phyloP scores from a whole-genome alignment of 1,139 yeast species.

The Candida mesenterica region DNA sequence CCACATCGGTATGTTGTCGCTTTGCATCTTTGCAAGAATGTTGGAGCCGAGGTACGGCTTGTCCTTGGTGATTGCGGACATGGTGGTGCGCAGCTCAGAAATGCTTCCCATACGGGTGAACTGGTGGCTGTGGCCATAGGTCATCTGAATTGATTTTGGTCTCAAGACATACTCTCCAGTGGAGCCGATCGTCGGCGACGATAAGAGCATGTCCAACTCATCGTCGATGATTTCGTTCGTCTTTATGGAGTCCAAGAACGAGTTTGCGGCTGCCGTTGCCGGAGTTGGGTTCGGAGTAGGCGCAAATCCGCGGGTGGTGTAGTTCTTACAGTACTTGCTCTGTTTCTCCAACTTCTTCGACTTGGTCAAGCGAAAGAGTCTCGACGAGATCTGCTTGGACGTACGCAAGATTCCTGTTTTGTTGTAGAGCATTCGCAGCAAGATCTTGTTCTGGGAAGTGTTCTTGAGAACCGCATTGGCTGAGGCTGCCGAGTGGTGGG shows the following conservation, averaged over 20 bases:
- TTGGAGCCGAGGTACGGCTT: constrained; percentile 4
- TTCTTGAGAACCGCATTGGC: constrained; percentile 24
- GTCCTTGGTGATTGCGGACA: constrained; percentile 5
- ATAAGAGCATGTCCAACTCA: constrained; percentile 16
- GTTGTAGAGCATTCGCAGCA: constrained; percentile 41
- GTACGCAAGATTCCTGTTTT: constrained; percentile 38
- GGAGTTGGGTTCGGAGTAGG: constrained; percentile 12
- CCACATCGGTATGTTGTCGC: constrained; percentile 14
- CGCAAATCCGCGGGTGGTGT: constrained; percentile 7
- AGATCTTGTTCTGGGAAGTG: constrained; percentile 40
- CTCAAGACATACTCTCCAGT: constrained; percentile 5
- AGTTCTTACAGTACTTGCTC: constrained; percentile 12
- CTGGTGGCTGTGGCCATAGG: constrained; percentile 3
- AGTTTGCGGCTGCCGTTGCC: constrained; percentile 3
- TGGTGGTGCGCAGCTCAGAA: constrained; percentile 3
- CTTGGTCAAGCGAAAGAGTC: constrained; percentile 20
- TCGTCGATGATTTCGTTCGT: constrained; percentile 17
- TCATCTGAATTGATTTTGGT: constrained; percentile 10
- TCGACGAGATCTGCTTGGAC: constrained; percentile 41
- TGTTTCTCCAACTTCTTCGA: constrained; percentile 17
- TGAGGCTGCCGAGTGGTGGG: constrained; percentile 20
- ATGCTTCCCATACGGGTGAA: constrained; percentile 11
- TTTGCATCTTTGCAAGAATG: constrained; percentile 10
- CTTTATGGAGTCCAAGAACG: constrained; percentile 15
- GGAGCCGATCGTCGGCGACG: constrained; percentile 13